phyloP scores from a whole-genome alignment of 257 asterid genomes.

The Paraleonurus japonicus region DNA sequence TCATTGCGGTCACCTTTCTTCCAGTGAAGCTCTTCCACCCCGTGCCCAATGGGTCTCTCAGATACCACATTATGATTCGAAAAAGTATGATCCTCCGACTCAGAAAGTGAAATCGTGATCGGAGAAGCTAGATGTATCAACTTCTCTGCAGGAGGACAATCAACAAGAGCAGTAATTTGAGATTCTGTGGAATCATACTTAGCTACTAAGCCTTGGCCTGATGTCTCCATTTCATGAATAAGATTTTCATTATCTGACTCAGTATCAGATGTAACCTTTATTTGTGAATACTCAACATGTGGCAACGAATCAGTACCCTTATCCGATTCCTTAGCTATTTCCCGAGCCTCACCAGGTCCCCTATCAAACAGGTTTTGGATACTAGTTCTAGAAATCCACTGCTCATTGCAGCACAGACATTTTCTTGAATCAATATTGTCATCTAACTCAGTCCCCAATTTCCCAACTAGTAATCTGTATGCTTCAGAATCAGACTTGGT shows the following conservation, averaged over 20 bases:
- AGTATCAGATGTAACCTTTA: slow-evolving; percentile 36
- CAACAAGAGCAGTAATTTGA: slow-evolving; percentile 24
- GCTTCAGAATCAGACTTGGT: slow-evolving; percentile 54
- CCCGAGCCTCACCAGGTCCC: slow-evolving; percentile 29
- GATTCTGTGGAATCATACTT: slow-evolving; percentile 15
- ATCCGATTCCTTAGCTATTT: slow-evolving; percentile 27
- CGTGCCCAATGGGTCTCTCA: slow-evolving; percentile 34
- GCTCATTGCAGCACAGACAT: slow-evolving; percentile 60
- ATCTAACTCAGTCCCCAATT: slow-evolving; percentile 36
- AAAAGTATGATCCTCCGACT: slow-evolving; percentile 28
- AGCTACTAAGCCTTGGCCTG: slow-evolving; percentile 16
- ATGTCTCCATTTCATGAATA: slow-evolving; percentile 26
- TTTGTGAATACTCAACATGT: slow-evolving; percentile 35
- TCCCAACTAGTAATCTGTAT: slow-evolving; percentile 44
- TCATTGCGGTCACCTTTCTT: slow-evolving; percentile 30
- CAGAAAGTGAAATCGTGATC: slow-evolving; percentile 27
- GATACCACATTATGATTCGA: slow-evolving; percentile 27
- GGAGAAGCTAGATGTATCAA: slow-evolving; percentile 36
- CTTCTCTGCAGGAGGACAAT: slow-evolving; percentile 33
- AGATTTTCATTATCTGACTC: slow-evolving; percentile 34
- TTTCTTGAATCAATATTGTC: slow-evolving; percentile 29
- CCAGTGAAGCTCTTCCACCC: slow-evolving; percentile 43
- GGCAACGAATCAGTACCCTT: slow-evolving; percentile 25
- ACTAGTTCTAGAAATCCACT: slow-evolving; percentile 34
- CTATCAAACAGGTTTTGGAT: slow-evolving; percentile 19